These are phyloP conservation scores for Zygoascus sp. DNA, from an alignment of 1,139 yeast genomes.

Conservation along the genomic window DNA sequence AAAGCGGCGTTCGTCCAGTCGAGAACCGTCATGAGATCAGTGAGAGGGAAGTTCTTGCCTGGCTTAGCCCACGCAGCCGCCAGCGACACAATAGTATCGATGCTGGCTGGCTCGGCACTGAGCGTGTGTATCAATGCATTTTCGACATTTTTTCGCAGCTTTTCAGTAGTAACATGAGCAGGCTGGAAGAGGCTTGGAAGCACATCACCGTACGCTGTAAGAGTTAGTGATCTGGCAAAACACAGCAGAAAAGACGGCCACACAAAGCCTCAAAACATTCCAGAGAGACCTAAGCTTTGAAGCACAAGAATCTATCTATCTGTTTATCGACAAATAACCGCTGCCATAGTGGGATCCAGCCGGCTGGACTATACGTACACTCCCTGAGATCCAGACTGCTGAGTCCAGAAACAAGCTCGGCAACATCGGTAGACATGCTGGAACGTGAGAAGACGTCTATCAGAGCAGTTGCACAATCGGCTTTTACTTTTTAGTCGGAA, in stretches of 20 bases:
- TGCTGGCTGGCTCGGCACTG: constrained; percentile 15
- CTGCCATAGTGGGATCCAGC: neutral
- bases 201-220: too few species aligned
- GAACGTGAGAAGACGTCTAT: neutral
- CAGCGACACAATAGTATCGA: constrained; percentile 2
- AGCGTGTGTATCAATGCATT: constrained; percentile 9
- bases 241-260: neutral
- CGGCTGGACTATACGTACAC: neutral
- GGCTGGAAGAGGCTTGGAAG: constrained; percentile 6
- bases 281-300: too few species aligned
- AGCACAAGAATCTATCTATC: neutral
- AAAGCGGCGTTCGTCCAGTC: constrained; percentile 49
- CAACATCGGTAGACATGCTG: neutral
- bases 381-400: neutral
- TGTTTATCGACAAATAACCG: neutral
- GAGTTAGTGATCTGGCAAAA: neutral
- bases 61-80: constrained; percentile 16
- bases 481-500: too few species aligned
- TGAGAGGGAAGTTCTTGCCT: constrained; percentile 38
- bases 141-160: constrained; percentile 16
- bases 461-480: too few species aligned
- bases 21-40: constrained; percentile 53
- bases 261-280: too few species aligned
- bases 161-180: constrained; percentile 12
- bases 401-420: neutral